Evolutionary conservation across 805 yeast species (phyloP).

Genomic region (Starmerella kuoi): DNA sequence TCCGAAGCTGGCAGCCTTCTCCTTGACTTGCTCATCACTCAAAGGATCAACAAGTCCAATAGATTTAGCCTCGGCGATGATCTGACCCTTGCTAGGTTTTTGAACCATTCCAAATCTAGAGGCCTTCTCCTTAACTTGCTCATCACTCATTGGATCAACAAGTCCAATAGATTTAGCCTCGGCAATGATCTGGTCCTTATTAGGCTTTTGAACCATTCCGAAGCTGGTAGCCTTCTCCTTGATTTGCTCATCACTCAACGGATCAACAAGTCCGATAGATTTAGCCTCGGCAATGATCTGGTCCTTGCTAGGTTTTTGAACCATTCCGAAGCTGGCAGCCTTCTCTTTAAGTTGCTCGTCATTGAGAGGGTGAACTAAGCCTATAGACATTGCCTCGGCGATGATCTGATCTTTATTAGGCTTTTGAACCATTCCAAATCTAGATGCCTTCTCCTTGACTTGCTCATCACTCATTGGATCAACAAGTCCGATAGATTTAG

Average conservation of each 20-base stretch:
- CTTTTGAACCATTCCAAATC: conserved; percentile 13
- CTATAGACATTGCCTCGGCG: conserved; percentile 10
- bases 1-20: conserved; percentile 13
- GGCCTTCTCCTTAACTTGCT: conserved; percentile 33
- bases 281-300: conserved; percentile 8
- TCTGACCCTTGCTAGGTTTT: conserved; percentile 43
- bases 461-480: conserved; percentile 10
- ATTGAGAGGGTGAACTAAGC: conserved; percentile 10
- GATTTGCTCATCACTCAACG: conserved; percentile 9
- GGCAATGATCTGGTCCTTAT: conserved; percentile 5
- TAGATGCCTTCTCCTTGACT: conserved; percentile 33
- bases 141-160: conserved; percentile 4
- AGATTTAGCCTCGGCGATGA: conserved; percentile 20
- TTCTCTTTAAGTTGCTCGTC: conserved; percentile 37
- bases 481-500: conserved; percentile 8
- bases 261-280: conserved; percentile 19
- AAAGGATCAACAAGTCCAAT: conserved; percentile 20
- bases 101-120: conserved; percentile 9
- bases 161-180: conserved; percentile 22
- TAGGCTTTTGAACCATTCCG: conserved; percentile 19
- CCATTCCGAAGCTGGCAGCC: conserved; percentile 23
- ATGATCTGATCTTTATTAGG: conserved; percentile 9
- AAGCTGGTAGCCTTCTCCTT: conserved; percentile 8
- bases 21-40: conserved; percentile 8
- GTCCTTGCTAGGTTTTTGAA: conserved; percentile 26